Percentiles rank a stretch among this genome's conserved stretches.
Evolutionary conservation across 2,329 filamentous ascomycete species (phyloP).

Genomic region (Chaetomium olivaceum): DNA sequence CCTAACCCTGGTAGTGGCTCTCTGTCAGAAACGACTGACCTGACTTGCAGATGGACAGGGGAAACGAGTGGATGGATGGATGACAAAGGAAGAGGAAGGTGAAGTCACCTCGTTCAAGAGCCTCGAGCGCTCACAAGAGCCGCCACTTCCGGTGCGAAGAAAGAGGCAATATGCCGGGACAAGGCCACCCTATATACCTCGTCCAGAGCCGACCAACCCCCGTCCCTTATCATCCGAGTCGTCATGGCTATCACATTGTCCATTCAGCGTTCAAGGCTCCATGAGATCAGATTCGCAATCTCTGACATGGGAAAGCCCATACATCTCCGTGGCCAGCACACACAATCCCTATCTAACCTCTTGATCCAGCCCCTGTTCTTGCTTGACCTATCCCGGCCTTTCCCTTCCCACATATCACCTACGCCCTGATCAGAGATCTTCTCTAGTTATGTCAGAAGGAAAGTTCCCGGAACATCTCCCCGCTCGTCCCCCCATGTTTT

Average conservation of each 20-base stretch:
- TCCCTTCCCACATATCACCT: background rate
- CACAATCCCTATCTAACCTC: background rate
- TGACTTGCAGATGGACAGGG: background rate
- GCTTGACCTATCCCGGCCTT: background rate
- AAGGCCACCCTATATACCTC: conserved; percentile 7
- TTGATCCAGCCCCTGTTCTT: background rate
- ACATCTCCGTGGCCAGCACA: background rate
- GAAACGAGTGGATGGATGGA: background rate
- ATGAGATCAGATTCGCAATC: conserved; percentile 11
- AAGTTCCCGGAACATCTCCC: background rate
- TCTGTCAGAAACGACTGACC: background rate
- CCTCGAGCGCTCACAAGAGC: background rate
- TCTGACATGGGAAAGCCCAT: conserved; percentile 5
- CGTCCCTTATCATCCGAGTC: conserved; percentile 10
- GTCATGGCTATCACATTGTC: background rate
- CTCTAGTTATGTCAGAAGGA: background rate
- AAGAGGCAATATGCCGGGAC: background rate
- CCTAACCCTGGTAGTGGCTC: conserved; percentile 13
- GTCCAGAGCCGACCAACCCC: background rate
- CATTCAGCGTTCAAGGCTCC: background rate
- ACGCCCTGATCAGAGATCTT: background rate
- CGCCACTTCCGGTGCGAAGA: background rate
- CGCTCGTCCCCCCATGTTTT: background rate
- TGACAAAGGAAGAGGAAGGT: background rate
- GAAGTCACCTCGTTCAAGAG: background rate